Evolutionary conservation across 1,139 yeast species (phyloP).

Genomic region (Candida tropicalis): DNA sequence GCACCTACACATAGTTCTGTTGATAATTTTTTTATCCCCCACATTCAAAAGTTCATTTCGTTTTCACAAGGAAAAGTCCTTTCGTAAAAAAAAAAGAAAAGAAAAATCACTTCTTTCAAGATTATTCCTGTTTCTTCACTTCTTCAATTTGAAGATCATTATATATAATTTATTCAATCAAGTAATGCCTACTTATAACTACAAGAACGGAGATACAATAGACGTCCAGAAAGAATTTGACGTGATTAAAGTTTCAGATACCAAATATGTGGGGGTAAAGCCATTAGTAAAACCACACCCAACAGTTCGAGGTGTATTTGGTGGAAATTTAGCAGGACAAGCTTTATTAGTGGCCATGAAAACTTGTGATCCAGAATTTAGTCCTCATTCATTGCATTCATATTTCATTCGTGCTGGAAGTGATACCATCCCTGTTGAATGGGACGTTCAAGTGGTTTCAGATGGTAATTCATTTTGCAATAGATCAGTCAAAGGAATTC

Average conservation of each 20-base stretch:
- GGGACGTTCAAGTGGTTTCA: slow-evolving; percentile 39
- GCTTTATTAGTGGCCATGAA: slow-evolving; percentile 37
- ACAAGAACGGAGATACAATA: slow-evolving; percentile 14
- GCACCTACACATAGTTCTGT: neutral
- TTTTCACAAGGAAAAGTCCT: no score
- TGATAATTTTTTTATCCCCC: neutral
- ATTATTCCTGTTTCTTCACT: no score
- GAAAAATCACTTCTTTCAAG: no score
- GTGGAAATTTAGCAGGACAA: slow-evolving; percentile 41
- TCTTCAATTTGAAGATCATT: no score
- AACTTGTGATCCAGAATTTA: slow-evolving; percentile 30
- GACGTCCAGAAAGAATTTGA: slow-evolving; percentile 25
- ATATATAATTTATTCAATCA: no score
- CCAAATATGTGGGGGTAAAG: slow-evolving; percentile 24
- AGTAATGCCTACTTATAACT: slow-evolving; percentile 13
- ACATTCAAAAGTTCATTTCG: neutral
- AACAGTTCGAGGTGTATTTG: slow-evolving; percentile 33
- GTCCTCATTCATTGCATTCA: slow-evolving; percentile 42
- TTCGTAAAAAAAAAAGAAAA: no score
- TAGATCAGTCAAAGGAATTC: slow-evolving; percentile 58
- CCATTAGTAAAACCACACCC: slow-evolving; percentile 31
- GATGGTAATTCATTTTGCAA: slow-evolving; percentile 65
- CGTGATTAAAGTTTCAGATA: slow-evolving; percentile 22
- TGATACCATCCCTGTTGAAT: slow-evolving; percentile 25
- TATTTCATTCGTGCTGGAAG: slow-evolving; percentile 31